These are phyloP conservation scores for Vickermania spadyakhi DNA, from an alignment of 208 protist genomes.

Conservation along the genomic window DNA sequence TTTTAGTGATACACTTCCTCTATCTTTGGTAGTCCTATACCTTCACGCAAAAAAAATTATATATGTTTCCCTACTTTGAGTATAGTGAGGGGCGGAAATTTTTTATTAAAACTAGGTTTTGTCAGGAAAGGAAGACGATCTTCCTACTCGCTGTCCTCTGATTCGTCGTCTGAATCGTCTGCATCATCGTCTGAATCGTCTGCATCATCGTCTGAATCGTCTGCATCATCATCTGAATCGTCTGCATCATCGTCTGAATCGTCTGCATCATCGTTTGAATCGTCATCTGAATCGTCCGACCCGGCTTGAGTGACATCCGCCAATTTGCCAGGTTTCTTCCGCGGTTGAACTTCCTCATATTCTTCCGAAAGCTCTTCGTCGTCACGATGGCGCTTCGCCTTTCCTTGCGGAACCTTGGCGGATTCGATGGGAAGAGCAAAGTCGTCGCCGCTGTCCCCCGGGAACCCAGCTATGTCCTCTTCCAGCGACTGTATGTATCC, in stretches of 20 bases:
- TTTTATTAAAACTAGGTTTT: too few relatives aligned
- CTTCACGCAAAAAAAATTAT: too few relatives aligned
- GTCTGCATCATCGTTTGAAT: slow-evolving; percentile 31
- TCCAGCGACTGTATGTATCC: slow-evolving; percentile 75
- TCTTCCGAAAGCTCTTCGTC: slow-evolving; percentile 11
- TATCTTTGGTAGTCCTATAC: too few relatives aligned
- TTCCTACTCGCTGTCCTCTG: slow-evolving; percentile 9
- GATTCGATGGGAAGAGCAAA: slow-evolving; percentile 13
- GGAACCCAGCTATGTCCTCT: slow-evolving; percentile 25
- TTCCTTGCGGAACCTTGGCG: background rate
- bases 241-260: slow-evolving; percentile 25
- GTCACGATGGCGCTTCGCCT: slow-evolving; percentile 8
- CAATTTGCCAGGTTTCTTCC: background rate
- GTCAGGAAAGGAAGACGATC: too few relatives aligned
- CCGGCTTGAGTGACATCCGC: slow-evolving; percentile 12
- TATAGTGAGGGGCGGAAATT: too few relatives aligned
- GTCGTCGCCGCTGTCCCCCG: slow-evolving; percentile 6
- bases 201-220: slow-evolving; percentile 12
- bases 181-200: slow-evolving; percentile 16
- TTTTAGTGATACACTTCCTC: too few relatives aligned
- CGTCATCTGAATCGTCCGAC: slow-evolving; percentile 26
- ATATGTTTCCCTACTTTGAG: too few relatives aligned
- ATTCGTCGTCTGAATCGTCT: slow-evolving; percentile 9
- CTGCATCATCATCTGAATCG: slow-evolving; percentile 21
- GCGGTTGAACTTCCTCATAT: slow-evolving; percentile 5